Conservation (phyloP, 2,329 filamentous ascomycete genomes). For the Arachnomyces sp. region DNA sequence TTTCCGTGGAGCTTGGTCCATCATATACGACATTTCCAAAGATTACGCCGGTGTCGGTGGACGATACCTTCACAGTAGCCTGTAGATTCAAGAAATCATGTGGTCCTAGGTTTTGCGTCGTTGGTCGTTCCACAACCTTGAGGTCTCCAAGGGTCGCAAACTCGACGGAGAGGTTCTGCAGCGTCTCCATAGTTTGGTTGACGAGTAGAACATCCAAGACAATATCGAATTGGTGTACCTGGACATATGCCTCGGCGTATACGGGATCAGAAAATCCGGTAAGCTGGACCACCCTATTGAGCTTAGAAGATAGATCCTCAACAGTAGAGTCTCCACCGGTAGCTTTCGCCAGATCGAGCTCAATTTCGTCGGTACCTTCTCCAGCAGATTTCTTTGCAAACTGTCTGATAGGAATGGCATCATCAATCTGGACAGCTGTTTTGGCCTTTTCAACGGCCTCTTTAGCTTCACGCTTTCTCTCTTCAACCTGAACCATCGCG, state of each 20-base stretch:
- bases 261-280: slow-evolving; percentile 98
- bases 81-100: slow-evolving; percentile 98
- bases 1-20: slow-evolving; percentile 82
- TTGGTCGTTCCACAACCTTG: slow-evolving; percentile 94
- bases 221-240: slow-evolving; percentile 98
- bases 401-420: slow-evolving; percentile 87
- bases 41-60: slow-evolving; percentile 95
- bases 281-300: slow-evolving; percentile 91
- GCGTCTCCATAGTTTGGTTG: slow-evolving; percentile 92
- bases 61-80: slow-evolving; percentile 96
- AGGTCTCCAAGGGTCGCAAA: slow-evolving; percentile 97
- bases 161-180: slow-evolving; percentile 95
- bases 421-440: slow-evolving; percentile 89
- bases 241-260: slow-evolving; percentile 98
- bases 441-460: slow-evolving; percentile 89
- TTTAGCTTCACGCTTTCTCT: slow-evolving; percentile 95
- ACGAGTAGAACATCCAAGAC: slow-evolving; percentile 92
- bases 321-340: slow-evolving; percentile 79
- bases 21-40: slow-evolving; percentile 99
- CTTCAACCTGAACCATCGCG: slow-evolving; percentile 93
- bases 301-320: slow-evolving; percentile 86
- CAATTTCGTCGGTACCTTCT: slow-evolving; percentile 77
- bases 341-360: slow-evolving; percentile 84
- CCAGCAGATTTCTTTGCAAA: slow-evolving; percentile 81
- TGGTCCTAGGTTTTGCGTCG: slow-evolving; percentile 88